Base-by-base conservation (phyloP, 805 yeast species). In the Spathaspora sp. region DNA sequence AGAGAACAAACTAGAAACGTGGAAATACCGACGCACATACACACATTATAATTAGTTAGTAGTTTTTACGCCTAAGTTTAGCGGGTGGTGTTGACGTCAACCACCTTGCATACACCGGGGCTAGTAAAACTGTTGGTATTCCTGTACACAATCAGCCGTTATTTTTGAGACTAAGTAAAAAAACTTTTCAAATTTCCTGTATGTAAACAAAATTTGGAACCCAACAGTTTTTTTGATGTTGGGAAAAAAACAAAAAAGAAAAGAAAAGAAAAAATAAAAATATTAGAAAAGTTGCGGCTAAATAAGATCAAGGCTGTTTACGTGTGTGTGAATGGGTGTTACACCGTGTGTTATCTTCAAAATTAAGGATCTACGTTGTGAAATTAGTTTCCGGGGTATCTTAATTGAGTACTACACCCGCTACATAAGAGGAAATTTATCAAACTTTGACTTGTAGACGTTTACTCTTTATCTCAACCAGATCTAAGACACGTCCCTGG, bases 211-310 rank as follows among this genome's bases (percentile, higher is more conserved):
- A 18, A 7, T 11, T 26, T 14, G 10, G 17, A 23, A 20, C 45
- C 45, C 45, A 42, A 42, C 45, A 42, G 31, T 23, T 23, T 23
- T 42, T 12, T 23, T n/a, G 17, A n/a, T 42, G 45, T 42, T 42
- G 45, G 45, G 45, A 11, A 42, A 23, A 8, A 17, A 8, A 16
- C 3, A 17, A 40, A 17, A 40, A 40, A 40, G 16, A 38, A 16
- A 16, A 12, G 10, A 16, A 16, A 38, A 38, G 14, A 6, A 38
- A 38, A 38, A 38, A 39, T 39, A n/a, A 39, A n/a, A 16, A 14
- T 39, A 14, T 31, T 31, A 31, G n/a, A 31, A 31, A 3, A 10
- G 3, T 35, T 35, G 40, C 40, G 40, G 40, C 40, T 32, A 32
- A 32, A 11, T 32, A 35, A 35, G 16, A 17, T n/a, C 40, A 12